A percentile compares a stretch with the other conserved stretches of the same genome.
phyloP scores from a whole-genome alignment of 352 stramenopile species.

The Phytopythium sindhum region DNA sequence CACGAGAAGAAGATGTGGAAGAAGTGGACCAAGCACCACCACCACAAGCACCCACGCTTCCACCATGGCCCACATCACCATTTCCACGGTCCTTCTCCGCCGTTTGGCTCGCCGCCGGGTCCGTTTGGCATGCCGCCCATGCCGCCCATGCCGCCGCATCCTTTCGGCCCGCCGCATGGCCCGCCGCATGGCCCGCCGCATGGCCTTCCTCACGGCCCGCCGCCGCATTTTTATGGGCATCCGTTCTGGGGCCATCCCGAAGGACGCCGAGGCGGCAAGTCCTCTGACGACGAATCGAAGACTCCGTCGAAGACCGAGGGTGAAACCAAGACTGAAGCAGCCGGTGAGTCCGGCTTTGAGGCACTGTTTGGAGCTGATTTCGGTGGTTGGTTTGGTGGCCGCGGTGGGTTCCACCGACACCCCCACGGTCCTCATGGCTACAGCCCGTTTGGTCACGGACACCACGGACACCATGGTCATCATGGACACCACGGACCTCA shows the following conservation, averaged over 20 bases:
- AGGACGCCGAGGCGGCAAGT: background rate
- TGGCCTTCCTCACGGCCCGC: slow-evolving; percentile 1
- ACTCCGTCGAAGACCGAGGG: background rate
- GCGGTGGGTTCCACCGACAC: background rate
- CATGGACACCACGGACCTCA: slow-evolving; percentile 11
- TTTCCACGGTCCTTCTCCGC: background rate
- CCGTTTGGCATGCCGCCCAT: background rate
- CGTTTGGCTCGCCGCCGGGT: background rate
- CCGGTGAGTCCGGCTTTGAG: background rate
- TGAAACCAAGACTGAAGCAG: background rate
- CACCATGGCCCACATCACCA: background rate
- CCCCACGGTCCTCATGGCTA: slow-evolving; percentile 14
- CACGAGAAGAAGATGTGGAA: slow-evolving; percentile 19
- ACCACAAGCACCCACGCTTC: slow-evolving; percentile 5
- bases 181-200: background rate
- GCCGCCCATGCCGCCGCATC: background rate
- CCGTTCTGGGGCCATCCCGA: slow-evolving; percentile 5
- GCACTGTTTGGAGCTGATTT: background rate
- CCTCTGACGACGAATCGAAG: slow-evolving; percentile 1
- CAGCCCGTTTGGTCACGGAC: background rate
- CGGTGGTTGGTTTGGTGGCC: background rate
- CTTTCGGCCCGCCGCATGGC: background rate
- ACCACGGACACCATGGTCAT: slow-evolving; percentile 7
- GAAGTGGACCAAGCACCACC: slow-evolving; percentile 9
- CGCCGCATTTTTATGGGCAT: background rate